Base-by-base conservation (phyloP, 192 early-diverging fungal species). In the Coemansia sp. region DNA sequence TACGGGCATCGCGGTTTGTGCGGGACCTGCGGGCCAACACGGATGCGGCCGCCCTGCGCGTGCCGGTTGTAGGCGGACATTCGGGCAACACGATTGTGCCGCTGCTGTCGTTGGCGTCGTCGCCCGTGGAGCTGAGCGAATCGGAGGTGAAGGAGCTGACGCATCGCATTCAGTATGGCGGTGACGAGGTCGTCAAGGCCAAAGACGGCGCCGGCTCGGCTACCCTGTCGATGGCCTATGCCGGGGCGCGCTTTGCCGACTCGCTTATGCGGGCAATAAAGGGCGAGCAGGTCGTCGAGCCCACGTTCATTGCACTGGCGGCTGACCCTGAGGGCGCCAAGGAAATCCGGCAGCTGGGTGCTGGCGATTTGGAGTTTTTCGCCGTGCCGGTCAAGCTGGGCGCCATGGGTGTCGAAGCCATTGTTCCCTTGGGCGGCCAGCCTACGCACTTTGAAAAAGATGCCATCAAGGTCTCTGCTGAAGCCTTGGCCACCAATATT, bases 151-250 rank as follows among this genome's bases (percentile, higher is more conserved):
- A 94, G 70, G 84, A 80, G 28, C 82, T 97, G 57, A 97, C 95
- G 52, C 65, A 94, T 66, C 92, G 93, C 68, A 97, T 97, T 73
- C 95, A 97, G 82, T 96, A 87, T 70, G 95, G 91, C 66, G 95
- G 95, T 66, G 95, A 97, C 68, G 95, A 97, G 79, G 95, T 97
- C 30, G 92, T 97, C 68, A 91, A 94, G 86, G 95, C 95, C 67
- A 97, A 97, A 87, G 86, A 90, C 69, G 91, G 94, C 50, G 86
- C 88, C 37, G 92, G 89, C 14, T 89, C 87, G 26, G 90, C 91
- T 50, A 93, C 90, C 18, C 83, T 93, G 53, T 91, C 89, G 39
- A 92, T 92, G 92, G 89, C 91, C 33, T 87, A 84, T 52, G 87
- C 89, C 54, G 89, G 87, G 49, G 87, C 90, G 30, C 83, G 91